Evolutionary conservation across 148 eudicot genomes (phyloP).

Genomic region (Rhododendron ovatum): DNA sequence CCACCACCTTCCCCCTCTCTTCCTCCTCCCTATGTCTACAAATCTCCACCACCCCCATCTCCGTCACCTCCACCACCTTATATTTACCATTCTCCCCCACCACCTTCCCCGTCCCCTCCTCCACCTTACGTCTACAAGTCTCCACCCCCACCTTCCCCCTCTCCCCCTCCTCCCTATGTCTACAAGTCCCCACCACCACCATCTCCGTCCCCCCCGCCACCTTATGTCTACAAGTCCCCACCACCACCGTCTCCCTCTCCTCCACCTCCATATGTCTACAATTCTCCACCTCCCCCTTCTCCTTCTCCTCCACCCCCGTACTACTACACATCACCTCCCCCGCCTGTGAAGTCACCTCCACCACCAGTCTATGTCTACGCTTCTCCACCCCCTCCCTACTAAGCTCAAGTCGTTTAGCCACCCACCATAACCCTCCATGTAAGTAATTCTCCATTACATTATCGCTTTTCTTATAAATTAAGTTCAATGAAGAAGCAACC

Average conservation of each 20-base stretch:
- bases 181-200: constrained; percentile 40
- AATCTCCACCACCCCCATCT: background rate
- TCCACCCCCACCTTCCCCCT: constrained; percentile 24
- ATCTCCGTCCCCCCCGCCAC: too few species aligned
- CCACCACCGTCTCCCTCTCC: constrained; percentile 23
- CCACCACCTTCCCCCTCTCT: too few species aligned
- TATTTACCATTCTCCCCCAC: background rate
- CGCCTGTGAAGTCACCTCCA: constrained; percentile 34
- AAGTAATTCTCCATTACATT: constrained; percentile 1
- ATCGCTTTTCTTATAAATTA: too few species aligned
- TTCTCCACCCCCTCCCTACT: constrained; percentile 55
- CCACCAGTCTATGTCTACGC: constrained; percentile 31
- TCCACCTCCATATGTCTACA: constrained; percentile 19
- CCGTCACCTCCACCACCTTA: background rate
- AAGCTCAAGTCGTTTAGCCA: constrained; percentile 10
- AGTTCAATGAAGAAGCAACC: background rate
- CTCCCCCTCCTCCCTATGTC: constrained; percentile 31
- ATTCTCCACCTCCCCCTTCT: constrained; percentile 25
- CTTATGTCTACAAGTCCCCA: too few species aligned
- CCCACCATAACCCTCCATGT: constrained; percentile 13
- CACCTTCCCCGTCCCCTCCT: background rate
- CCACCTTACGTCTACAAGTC: constrained; percentile 22
- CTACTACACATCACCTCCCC: constrained; percentile 33
- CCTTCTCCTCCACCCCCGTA: constrained; percentile 31
- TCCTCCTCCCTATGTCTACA: background rate